Evolutionary conservation across 164 flowering plant genomes (phyloP), one percentile per base, ranked within the genome.

Genomic region (Vitis labrusca): DNA sequence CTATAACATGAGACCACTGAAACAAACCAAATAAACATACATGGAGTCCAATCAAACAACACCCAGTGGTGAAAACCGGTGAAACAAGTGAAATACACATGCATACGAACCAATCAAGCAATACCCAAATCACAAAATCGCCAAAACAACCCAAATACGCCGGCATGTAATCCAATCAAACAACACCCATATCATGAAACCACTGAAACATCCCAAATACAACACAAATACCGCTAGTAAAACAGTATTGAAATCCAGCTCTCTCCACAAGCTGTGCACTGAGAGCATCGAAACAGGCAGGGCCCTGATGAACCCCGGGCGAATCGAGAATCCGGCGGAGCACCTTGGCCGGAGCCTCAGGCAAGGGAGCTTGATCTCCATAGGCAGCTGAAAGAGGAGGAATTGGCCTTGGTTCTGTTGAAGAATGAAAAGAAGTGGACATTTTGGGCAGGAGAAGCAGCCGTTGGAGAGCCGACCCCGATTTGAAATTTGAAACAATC

Each of bases 281-380:
- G 63, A 94, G 89, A 69, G 92, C 97, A 81, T 94, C 96, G 74
- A 85, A 94, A 73, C 99, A 94, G 68, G 96, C 95, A 0, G 97
- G 99, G 19, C 97, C 99, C 66, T 83, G 97, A 54, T 94, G 89
- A 72, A 86, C 67, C 9, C 99, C 97, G 0, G 96, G 95, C 16
- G 86, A 80, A 2, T 80, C 80, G 1, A 94, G 91, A 50, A 94
- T 73, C 71, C 73, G 69, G 3, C 99, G 82, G 53, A 94, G 97
- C 15, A 74, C 75, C 80, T 86, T 84, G 7, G 87, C 77, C 7
- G 97, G 91, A 51, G 91, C 56, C 56, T 77, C 76, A 0, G 37
- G 44, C 12, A 15, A 60, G 11, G 60, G 9, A 1, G n/a, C 49
- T 14, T 11, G 63, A 10, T 71, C 68, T 51, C 70, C 64, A 7